Base-by-base conservation (phyloP, 2,329 filamentous ascomycete genomes). In the Fusarium liriodendri region DNA sequence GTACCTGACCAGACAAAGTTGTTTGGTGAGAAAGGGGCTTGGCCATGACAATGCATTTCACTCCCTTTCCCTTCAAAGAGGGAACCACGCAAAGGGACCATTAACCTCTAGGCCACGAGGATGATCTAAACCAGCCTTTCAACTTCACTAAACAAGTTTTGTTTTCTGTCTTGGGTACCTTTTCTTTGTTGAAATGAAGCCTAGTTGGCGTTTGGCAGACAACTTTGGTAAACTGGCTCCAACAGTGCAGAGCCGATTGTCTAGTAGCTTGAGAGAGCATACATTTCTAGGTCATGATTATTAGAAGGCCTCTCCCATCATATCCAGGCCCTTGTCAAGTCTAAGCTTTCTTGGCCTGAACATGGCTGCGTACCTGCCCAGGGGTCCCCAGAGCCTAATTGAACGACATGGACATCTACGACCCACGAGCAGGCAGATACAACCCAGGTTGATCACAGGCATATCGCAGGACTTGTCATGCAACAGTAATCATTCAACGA, bases 401-500 rank as follows among this genome's bases (percentile, higher is more conserved):
- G 13, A 33, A 57, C 52, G 32, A 33, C 32, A 37, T 37, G 14
- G n/a, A 35, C 52, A 37, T 22, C 14, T 18, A 37, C 32, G 18
- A 55, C 29, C 32, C 6, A 29, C 25, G 18, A 32, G 16, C 25
- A 57, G 32, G 5, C n/a, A 35, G 18, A 29, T 27, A 50, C 27
- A 25, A 25, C 42, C 32, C n/a, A 22, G 52, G 2, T 33, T 11
- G n/a, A 14, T 25, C 52, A 57, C 29, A 57, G 52, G 29, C 13
- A 16, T 27, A 16, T 9, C 25, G 22, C 25, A 5, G 9, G 9
- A 54, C 18, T 32, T n/a, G 16, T 50, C 16, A 29, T 60, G 61
- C 54, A 72, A 47, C 65, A 37, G 35, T 66, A 32, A 57, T 67
- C 58, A 60, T 69, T 66, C 64, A 42, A 63, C 32, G 22, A 52